Conservation (phyloP, 2,329 filamentous ascomycete genomes). For the Pseudogymnoascus sp. region DNA sequence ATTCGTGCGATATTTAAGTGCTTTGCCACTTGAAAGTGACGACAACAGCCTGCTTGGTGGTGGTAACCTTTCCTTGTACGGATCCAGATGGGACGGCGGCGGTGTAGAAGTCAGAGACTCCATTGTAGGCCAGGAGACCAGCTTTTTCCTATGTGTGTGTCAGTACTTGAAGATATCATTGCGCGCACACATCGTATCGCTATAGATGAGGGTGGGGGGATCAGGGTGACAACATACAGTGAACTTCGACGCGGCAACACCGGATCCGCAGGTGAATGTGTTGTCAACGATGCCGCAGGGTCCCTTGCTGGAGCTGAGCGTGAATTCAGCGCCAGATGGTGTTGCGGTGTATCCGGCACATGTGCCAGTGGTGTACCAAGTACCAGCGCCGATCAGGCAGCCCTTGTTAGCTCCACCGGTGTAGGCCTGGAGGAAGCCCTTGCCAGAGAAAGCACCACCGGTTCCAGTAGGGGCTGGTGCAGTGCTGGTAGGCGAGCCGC, state of each 20-base stretch:
- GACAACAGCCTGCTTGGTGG: constrained; percentile 20
- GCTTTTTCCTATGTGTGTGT: constrained; percentile 14
- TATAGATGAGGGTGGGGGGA: not conserved
- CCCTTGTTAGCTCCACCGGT: constrained; percentile 42
- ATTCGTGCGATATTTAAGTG: not conserved
- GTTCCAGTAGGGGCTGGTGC: constrained; percentile 28
- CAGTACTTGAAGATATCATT: not conserved
- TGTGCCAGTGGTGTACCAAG: constrained; percentile 59
- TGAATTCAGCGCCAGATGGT: constrained; percentile 31
- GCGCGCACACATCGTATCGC: not conserved
- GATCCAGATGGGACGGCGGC: constrained; percentile 25
- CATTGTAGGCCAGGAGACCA: constrained; percentile 23
- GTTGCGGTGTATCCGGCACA: constrained; percentile 58
- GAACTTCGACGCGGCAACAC: constrained; percentile 33
- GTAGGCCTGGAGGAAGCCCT: constrained; percentile 51
- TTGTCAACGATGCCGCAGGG: constrained; percentile 46
- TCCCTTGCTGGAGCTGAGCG: constrained; percentile 50
- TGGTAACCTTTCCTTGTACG: constrained; percentile 26
- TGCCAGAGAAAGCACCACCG: constrained; percentile 35
- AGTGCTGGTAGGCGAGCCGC: constrained; percentile 16
- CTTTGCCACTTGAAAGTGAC: constrained; percentile 28
- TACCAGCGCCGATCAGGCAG: constrained; percentile 59
- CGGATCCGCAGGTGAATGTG: constrained; percentile 46
- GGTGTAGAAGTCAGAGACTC: constrained; percentile 27
- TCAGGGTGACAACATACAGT: constrained; percentile 21